Base-by-base conservation (phyloP, 139 green algal genomes). In the Auxenochlorella pyrenoidosa region DNA sequence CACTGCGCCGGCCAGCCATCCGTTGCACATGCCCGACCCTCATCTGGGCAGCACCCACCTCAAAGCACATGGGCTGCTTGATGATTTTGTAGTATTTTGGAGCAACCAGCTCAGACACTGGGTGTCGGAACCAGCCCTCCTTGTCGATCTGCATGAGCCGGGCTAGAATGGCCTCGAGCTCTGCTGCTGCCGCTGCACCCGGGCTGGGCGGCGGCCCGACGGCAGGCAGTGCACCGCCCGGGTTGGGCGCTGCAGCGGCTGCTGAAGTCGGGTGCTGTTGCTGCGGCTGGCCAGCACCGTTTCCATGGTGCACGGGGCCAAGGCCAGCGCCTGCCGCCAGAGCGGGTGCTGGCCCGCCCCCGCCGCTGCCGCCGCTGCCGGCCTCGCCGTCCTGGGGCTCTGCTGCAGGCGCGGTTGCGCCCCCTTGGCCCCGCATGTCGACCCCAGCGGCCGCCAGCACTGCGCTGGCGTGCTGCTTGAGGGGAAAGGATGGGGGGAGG, bases 51-150 rank as follows among this genome's bases (percentile, higher is more conserved):
- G 82, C 51, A 87, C 80, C 32, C 44, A 93, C 91, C 89, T 94
- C 68, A 40, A 96, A 94, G 84, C 89, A 94, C 93, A 96, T 96
- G 28, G 94, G 94, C 28, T 86, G 41, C 85, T 91, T 89, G 40
- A 96, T 92, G 79, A 96, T 85, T 26, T 85, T 85, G 85, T 86
- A 88, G 79, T 94, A 95, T 54, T 88, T 89, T 12, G 94, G 93
- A 1, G 93, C 93, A 18, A 93, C 82, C 12, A 32, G 71, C 43
- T 95, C 90, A 0, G 43, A 88, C 51, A 96, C 93, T 34, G 92
- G 92, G 32, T 88, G 38, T n/a, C 91, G 77, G 73, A 95, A 95
- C 84, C 89, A 94, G 28, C 91, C 88, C 54, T 92, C 89, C 13
- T 28, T 41, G 71, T 95, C 91, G 15, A 92, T 70, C 6, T 68